A percentile compares a stretch with the other conserved stretches of the same genome.
phyloP scores from a whole-genome alignment of 2,329 filamentous ascomycete genomes.

The Didymella glomerata region DNA sequence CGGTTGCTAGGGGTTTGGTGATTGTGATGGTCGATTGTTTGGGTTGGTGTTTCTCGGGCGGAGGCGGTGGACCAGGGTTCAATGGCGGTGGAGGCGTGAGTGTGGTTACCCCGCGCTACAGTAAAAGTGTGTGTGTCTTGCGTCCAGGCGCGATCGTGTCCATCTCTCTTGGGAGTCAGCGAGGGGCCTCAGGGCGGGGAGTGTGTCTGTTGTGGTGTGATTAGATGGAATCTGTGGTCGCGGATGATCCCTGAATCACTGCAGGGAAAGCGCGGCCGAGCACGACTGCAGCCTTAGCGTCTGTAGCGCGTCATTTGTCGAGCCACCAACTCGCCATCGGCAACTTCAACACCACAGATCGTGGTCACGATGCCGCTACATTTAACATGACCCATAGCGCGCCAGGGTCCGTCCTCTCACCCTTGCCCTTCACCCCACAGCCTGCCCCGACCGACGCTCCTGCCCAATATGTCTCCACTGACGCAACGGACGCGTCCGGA shows the following conservation, averaged over 20 bases:
- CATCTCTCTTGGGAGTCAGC: conserved; percentile 17
- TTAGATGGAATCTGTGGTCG: conserved; percentile 21
- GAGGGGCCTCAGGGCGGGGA: conserved; percentile 25
- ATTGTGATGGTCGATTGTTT: conserved; percentile 31
- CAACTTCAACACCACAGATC: conserved; percentile 7
- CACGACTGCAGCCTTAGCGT: conserved; percentile 15
- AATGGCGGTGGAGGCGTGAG: conserved; percentile 31
- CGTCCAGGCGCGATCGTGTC: conserved; percentile 3
- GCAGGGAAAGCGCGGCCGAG: conserved; percentile 6
- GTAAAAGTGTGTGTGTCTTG: conserved; percentile 2
- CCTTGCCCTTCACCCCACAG: conserved; percentile 19
- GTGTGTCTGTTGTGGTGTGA: conserved; percentile 34
- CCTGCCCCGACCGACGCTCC: conserved; percentile 11
- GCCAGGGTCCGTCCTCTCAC: conserved; percentile 27
- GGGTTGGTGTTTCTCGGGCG: conserved; percentile 17
- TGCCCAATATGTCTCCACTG: conserved; percentile 25
- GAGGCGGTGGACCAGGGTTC: conserved; percentile 17
- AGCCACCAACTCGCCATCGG: conserved; percentile 17
- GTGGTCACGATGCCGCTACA: conserved; percentile 29
- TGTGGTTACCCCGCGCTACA: conserved; percentile 14
- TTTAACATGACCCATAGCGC: conserved; percentile 36
- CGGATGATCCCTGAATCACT: conserved; percentile 27
- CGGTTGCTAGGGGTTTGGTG: conserved; percentile 37
- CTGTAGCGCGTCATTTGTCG: conserved; percentile 33
- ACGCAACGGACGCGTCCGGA: conserved; percentile 25